Base-by-base conservation (phyloP, 805 yeast species). In the Yueomyces sp. region DNA sequence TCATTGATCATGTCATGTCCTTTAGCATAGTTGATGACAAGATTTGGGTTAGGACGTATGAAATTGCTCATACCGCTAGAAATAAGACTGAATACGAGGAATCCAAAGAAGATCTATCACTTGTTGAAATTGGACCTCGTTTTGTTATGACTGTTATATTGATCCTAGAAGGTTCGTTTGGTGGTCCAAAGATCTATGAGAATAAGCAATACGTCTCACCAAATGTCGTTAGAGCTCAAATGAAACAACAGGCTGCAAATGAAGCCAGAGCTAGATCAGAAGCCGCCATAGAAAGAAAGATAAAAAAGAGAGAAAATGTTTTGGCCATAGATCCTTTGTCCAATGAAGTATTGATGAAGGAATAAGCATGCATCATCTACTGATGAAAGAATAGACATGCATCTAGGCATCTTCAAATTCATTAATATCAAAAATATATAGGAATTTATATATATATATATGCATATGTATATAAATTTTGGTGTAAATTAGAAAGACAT, bases 151-250 rank as follows among this genome's bases (percentile, higher is more conserved):
- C 97, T 3, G 79, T 82, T 49, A 88, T 92, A 52, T 80, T 94
- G 47, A 78, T 92, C 43, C 72, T 90, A 50, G 97, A 92, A 68
- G 98, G 98, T 41, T 86, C 96, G 2, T 92, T 92, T 56, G 90
- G 96, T 45, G 98, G 98, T 26, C 96, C 97, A 50, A 86, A 88
- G 73, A 87, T 92, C 51, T 92, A 85, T 66, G 97, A 92, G 59
- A 92, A 92, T 70, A 88, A 85, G 70, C 92, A 90, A 65, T 92
- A 85, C 64, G 95, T 92, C 40, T 85, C 95, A 47, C 98, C 98
- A 51, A 92, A 92, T 71, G 78, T 84, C 47, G 90, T 82, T 37
- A 83, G 98, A 70, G 85, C 98, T 9, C 96, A 88, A 69, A 48
- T 73, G 50, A 84, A 77, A 62, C 83, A 80, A 53, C 76, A 82